phyloP scores from a whole-genome alignment of 78 protist genomes.

The Dictyostelium firmibasis region DNA sequence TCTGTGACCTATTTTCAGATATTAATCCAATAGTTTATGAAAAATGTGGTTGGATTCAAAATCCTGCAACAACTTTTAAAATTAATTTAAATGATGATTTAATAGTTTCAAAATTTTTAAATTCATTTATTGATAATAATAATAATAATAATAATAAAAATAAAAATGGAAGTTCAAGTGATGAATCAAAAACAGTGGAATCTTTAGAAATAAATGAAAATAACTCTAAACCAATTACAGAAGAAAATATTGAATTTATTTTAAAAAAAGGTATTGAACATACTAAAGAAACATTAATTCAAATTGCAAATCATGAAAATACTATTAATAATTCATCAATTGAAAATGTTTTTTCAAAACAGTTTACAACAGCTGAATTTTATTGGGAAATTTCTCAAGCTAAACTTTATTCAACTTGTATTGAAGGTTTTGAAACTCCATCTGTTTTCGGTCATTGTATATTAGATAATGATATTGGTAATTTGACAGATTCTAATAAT shows the following conservation, averaged over 20 bases:
- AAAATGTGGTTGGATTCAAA: constrained; percentile 64
- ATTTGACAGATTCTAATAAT: background rate
- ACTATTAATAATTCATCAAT: background rate
- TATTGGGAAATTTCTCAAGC: constrained; percentile 20
- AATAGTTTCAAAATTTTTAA: background rate
- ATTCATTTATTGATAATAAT: background rate
- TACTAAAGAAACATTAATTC: background rate
- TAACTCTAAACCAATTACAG: background rate
- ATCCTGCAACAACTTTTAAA: background rate
- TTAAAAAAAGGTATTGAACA: background rate
- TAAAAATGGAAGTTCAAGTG: too few species aligned
- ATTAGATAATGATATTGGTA: background rate
- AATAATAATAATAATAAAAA: too few species aligned
- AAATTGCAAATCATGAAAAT: background rate
- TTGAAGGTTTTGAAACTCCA: background rate
- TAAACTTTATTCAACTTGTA: background rate
- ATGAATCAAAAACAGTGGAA: too few species aligned
- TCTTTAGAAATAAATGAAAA: background rate
- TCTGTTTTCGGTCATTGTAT: background rate
- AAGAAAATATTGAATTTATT: background rate
- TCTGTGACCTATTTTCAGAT: constrained; percentile 47
- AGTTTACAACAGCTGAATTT: background rate
- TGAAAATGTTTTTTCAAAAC: constrained; percentile 8
- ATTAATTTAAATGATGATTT: background rate
- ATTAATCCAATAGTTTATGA: constrained; percentile 53